Evolutionary conservation across 202 grass and related monocot genomes (phyloP).

Genomic region (Saccharum hybrid): DNA sequence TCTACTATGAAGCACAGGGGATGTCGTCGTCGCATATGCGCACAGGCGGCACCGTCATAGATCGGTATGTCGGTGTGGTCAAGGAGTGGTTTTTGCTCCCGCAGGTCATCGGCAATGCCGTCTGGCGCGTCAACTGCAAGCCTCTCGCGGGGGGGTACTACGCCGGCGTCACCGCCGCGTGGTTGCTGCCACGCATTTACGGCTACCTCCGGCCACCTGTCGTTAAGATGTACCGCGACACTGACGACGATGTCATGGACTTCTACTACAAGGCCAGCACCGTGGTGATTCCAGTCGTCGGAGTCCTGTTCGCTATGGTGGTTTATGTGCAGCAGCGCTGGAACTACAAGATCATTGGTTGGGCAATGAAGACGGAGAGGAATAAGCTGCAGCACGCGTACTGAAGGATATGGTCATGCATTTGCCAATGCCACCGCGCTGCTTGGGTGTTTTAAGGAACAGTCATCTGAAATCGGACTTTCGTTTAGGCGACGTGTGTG

Average conservation of each 20-base stretch:
- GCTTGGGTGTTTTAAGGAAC: no score
- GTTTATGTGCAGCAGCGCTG: slow-evolving; percentile 24
- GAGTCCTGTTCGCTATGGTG: neutral
- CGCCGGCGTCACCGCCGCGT: slow-evolving; percentile 53
- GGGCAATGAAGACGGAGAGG: no score
- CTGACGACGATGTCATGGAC: neutral
- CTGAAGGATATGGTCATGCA: neutral
- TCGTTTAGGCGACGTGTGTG: no score
- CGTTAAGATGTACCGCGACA: neutral
- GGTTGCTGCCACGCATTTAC: no score
- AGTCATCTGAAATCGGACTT: no score
- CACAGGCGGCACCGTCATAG: slow-evolving; percentile 27
- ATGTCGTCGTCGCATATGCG: no score
- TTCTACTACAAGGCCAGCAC: slow-evolving; percentile 41
- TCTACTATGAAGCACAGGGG: no score
- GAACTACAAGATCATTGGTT: slow-evolving; percentile 1
- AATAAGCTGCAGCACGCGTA: no score
- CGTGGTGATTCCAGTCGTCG: slow-evolving; percentile 3
- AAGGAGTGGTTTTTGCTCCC: slow-evolving; percentile 66
- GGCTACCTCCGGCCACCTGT: slow-evolving; percentile 21
- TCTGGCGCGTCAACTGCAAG: slow-evolving; percentile 64
- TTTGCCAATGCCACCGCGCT: neutral
- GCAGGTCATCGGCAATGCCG: slow-evolving; percentile 63
- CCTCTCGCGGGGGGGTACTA: slow-evolving; percentile 57
- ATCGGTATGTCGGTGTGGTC: slow-evolving; percentile 50